A percentile compares a stretch with the other conserved stretches of the same genome.
Evolutionary conservation across 441 rosid species (phyloP).

Genomic region (Manihot esculenta): DNA sequence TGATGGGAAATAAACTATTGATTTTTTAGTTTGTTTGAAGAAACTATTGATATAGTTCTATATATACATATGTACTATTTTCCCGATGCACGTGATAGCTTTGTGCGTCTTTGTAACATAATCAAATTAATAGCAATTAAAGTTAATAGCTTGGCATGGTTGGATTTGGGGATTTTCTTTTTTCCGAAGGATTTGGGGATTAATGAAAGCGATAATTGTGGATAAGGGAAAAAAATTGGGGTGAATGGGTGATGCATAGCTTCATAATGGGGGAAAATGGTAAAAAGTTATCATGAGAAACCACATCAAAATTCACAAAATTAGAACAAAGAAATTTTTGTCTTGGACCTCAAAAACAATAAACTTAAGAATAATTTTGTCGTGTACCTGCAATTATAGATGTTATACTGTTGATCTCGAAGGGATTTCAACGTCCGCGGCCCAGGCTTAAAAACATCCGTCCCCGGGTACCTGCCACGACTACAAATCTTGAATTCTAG

Average conservation of each 20-base stretch:
- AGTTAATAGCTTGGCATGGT: background rate
- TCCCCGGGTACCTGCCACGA: background rate
- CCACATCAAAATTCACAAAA: background rate
- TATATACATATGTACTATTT: too few relatives aligned
- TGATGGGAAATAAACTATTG: too few relatives aligned
- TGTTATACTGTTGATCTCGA: conserved; percentile 13
- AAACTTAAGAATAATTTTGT: background rate
- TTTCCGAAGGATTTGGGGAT: background rate
- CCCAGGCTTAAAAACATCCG: conserved; percentile 22
- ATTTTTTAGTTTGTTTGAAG: too few relatives aligned
- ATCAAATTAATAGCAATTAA: background rate
- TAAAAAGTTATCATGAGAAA: background rate
- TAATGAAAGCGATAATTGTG: background rate
- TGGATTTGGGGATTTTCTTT: background rate
- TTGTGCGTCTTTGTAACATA: background rate
- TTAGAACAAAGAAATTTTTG: background rate
- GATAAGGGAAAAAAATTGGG: too few relatives aligned
- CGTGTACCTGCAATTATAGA: background rate
- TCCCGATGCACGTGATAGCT: background rate
- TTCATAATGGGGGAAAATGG: background rate
- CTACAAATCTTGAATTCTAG: background rate
- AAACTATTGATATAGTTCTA: too few relatives aligned
- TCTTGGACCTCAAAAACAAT: background rate
- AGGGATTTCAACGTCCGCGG: background rate
- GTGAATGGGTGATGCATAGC: too few relatives aligned